These are phyloP conservation scores for Eurotiales sp. DNA, from an alignment of 2,329 filamentous ascomycete species.

Conservation along the genomic window DNA sequence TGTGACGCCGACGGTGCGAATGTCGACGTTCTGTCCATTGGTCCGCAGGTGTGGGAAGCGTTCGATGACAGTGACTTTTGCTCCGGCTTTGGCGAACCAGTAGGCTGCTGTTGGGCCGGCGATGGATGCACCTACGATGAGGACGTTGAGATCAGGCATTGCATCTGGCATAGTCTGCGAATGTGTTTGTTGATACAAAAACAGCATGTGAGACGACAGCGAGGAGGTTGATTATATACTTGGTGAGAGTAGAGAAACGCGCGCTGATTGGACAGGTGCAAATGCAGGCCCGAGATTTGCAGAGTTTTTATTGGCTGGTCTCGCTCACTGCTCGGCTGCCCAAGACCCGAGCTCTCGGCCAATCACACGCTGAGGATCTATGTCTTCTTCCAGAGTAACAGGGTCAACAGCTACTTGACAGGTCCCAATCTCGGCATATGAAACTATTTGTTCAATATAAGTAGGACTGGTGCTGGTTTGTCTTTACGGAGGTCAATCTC, in stretches of 20 bases:
- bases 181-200: not conserved
- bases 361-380: no score
- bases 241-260: no score
- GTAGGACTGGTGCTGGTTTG: no score
- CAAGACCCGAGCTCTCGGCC: conserved; percentile 13
- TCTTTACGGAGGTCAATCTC: not conserved
- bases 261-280: no score
- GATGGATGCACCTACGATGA: conserved; percentile 35
- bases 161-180: not conserved
- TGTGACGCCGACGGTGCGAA: conserved; percentile 30
- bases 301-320: not conserved
- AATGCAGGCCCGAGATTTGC: no score
- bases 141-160: conserved; percentile 27
- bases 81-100: conserved; percentile 31
- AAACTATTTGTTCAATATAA: no score
- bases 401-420: no score
- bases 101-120: conserved; percentile 34
- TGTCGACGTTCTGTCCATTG: conserved; percentile 32
- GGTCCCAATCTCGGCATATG: no score
- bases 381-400: no score
- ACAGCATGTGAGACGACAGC: no score
- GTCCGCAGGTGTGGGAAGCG: conserved; percentile 30
- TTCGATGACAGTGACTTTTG: conserved; percentile 34
- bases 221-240: not conserved
- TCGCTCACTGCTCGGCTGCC: not conserved